phyloP scores from a whole-genome alignment of 2,329 filamentous ascomycete species.

The Colletotrichum sp. region DNA sequence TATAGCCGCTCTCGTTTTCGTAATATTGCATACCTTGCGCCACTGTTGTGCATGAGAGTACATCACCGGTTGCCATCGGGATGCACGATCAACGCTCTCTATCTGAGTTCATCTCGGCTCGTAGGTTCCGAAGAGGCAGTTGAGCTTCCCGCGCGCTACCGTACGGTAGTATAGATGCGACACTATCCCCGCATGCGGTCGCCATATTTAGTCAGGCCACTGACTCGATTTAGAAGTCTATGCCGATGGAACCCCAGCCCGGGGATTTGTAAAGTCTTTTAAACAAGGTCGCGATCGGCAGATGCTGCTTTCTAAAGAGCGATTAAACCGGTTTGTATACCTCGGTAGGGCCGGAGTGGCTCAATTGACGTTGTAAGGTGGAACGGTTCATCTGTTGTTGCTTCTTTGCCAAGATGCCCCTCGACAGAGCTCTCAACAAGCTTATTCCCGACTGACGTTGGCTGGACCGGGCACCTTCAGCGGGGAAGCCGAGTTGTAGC shows the following conservation, averaged over 20 bases:
- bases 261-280: neutral
- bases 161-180: neutral
- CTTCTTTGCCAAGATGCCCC: neutral
- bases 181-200: neutral
- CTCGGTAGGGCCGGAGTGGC: neutral
- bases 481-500: neutral
- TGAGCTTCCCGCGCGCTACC: neutral
- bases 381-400: neutral
- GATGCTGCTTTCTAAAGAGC: neutral
- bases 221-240: neutral
- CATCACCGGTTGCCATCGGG: neutral
- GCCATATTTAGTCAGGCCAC: neutral
- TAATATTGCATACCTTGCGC: neutral
- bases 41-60: neutral
- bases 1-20: neutral
- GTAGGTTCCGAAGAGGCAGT: neutral
- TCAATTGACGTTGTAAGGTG: neutral
- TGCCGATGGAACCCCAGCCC: neutral
- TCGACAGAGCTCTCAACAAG: neutral
- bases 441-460: neutral
- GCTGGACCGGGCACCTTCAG: neutral
- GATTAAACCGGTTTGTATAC: neutral
- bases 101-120: neutral
- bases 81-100: neutral
- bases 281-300: neutral